Evolutionary conservation across 495 filamentous ascomycete genomes (phyloP).

Genomic region (Neurospora sp.): DNA sequence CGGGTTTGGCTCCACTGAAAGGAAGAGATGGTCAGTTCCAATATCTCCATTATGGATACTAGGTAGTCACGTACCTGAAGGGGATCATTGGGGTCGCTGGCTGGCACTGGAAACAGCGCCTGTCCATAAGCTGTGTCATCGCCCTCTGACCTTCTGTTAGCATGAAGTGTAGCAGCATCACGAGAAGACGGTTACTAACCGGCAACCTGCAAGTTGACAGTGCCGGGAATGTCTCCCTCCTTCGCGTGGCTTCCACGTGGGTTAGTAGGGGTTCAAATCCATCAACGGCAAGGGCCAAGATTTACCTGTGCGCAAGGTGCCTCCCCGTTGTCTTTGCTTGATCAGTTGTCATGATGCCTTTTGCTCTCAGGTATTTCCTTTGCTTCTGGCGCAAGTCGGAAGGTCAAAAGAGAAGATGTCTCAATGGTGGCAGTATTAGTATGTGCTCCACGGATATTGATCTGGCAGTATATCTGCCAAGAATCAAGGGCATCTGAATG

Average conservation of each 20-base stretch:
- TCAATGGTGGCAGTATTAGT: not conserved
- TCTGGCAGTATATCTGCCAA: not conserved
- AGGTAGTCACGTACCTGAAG: conserved; percentile 39
- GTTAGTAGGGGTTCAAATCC: not conserved
- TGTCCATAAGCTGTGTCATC: conserved; percentile 54
- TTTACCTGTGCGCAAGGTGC: not conserved
- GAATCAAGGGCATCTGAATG: not conserved
- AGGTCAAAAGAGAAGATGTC: not conserved
- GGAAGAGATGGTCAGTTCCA: not conserved
- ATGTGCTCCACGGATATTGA: not conserved
- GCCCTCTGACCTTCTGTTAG: conserved; percentile 32
- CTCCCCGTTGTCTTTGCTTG: not conserved
- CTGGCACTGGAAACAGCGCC: conserved; percentile 51
- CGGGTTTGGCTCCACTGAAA: conserved; percentile 46
- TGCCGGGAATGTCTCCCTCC: conserved; percentile 48
- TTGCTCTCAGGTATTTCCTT: not conserved
- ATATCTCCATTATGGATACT: not conserved
- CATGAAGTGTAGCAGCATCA: not conserved
- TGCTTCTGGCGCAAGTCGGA: not conserved
- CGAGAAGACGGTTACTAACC: conserved; percentile 12
- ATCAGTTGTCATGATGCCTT: not conserved
- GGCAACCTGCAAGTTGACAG: conserved; percentile 42
- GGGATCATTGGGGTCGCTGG: conserved; percentile 57
- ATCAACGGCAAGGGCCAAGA: not conserved
- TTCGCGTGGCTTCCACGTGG: conserved; percentile 43